A percentile compares a stretch with the other conserved stretches of the same genome.
phyloP scores from a whole-genome alignment of 2,329 filamentous ascomycete genomes.

The Ciborinia camelliae region DNA sequence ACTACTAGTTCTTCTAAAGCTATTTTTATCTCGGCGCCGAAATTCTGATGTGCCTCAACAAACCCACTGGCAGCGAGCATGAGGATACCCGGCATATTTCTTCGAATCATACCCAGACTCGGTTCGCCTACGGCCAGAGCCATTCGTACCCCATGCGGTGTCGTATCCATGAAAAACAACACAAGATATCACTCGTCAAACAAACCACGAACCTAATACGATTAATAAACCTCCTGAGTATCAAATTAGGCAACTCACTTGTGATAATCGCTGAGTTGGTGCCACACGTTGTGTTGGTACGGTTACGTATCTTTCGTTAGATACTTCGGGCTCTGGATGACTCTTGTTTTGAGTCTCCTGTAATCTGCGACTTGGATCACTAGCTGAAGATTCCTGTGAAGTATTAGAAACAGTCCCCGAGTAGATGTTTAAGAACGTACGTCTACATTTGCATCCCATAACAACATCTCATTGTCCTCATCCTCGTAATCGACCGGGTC shows the following conservation, averaged over 20 bases:
- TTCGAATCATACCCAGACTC: background rate
- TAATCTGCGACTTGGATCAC: conserved; percentile 30
- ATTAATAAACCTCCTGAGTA: conserved; percentile 29
- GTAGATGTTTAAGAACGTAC: conserved; percentile 43
- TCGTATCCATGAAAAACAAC: background rate
- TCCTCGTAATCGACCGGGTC: conserved; percentile 66
- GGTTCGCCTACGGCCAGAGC: background rate
- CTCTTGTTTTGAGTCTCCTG: conserved; percentile 23
- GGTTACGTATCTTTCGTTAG: conserved; percentile 12
- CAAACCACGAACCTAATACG: conserved; percentile 33
- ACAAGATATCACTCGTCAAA: conserved; percentile 33
- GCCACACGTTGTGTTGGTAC: conserved; percentile 48
- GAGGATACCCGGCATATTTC: background rate
- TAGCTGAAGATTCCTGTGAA: conserved; percentile 28
- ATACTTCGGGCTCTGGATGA: conserved; percentile 14
- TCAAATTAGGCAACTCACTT: conserved; percentile 49
- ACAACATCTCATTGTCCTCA: conserved; percentile 63
- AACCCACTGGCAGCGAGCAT: background rate
- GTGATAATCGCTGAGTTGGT: conserved; percentile 70
- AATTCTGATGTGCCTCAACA: background rate
- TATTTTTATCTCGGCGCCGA: background rate
- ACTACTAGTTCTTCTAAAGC: background rate
- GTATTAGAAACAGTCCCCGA: conserved; percentile 34
- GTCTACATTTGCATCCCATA: conserved; percentile 68
- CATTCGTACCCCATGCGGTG: background rate